These are phyloP conservation scores for Ustilago trichophora DNA, from an alignment of 1,284 basidiomycete species.

Conservation along the genomic window DNA sequence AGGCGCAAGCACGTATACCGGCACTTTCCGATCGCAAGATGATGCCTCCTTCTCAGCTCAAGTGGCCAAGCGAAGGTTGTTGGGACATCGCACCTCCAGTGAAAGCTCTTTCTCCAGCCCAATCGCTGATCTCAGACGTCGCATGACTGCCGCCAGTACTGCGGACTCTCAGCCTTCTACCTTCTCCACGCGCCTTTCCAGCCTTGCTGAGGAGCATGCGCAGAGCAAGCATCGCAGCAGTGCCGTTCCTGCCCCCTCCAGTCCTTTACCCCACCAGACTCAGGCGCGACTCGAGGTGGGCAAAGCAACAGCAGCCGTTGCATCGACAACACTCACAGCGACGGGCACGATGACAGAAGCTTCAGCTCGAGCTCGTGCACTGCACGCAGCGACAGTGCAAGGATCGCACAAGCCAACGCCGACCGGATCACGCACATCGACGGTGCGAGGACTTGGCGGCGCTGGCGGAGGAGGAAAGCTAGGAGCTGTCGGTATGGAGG, in stretches of 20 bases:
- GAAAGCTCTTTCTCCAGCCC: constrained; percentile 38
- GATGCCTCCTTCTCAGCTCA: constrained; percentile 49
- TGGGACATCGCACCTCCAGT: constrained; percentile 46
- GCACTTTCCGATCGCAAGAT: constrained; percentile 50
- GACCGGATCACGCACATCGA: constrained; percentile 38
- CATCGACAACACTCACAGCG: constrained; percentile 36
- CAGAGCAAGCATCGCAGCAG: constrained; percentile 5
- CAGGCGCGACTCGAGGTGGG: constrained; percentile 44
- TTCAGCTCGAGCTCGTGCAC: constrained; percentile 30
- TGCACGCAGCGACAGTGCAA: constrained; percentile 24
- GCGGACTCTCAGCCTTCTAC: constrained; percentile 24
- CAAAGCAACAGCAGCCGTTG: constrained; percentile 50
- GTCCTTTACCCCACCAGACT: constrained; percentile 26
- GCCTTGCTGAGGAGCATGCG: constrained; percentile 34
- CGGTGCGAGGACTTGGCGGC: constrained; percentile 15
- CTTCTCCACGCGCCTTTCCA: constrained; percentile 30
- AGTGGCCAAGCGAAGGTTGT: constrained; percentile 46
- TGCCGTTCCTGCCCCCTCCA: constrained; percentile 1
- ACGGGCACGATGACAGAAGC: constrained; percentile 54
- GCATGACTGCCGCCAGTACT: constrained; percentile 24
- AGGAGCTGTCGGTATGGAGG: constrained; percentile 13
- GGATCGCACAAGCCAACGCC: constrained; percentile 35
- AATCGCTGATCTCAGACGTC: constrained; percentile 48
- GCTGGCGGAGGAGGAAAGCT: constrained; percentile 10
- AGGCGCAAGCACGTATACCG: constrained; percentile 32